phyloP scores from a whole-genome alignment of 306 rosid species.

The Rubus idaeus region DNA sequence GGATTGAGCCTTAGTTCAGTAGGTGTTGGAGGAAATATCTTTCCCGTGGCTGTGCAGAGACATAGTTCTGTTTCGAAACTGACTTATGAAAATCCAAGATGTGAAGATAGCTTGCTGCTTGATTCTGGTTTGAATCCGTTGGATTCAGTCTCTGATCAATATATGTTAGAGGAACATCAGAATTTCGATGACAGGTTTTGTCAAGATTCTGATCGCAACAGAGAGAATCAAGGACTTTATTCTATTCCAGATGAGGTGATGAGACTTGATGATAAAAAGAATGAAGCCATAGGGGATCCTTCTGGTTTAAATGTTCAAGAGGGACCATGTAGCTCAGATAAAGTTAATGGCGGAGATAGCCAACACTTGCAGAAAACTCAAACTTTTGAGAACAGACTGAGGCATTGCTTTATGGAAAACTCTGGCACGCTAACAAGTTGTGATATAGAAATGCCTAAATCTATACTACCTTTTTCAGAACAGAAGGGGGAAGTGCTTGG shows the following conservation, averaged over 20 bases:
- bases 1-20: slow-evolving; percentile 31
- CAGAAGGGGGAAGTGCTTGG: slow-evolving; percentile 33
- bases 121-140: slow-evolving; percentile 22
- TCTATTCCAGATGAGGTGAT: slow-evolving; percentile 16
- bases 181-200: slow-evolving; percentile 16
- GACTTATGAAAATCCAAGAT: slow-evolving; percentile 14
- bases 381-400: slow-evolving; percentile 33
- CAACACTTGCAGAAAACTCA: slow-evolving; percentile 29
- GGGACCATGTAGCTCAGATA: slow-evolving; percentile 30
- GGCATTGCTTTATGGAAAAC: slow-evolving; percentile 37
- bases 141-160: slow-evolving; percentile 31
- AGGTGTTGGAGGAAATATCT: slow-evolving; percentile 29
- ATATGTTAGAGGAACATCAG: slow-evolving; percentile 30
- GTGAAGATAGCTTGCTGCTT: slow-evolving; percentile 22
- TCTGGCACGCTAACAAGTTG: slow-evolving; percentile 19
- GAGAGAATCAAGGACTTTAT: slow-evolving; percentile 22
- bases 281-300: slow-evolving; percentile 29
- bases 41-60: slow-evolving; percentile 27
- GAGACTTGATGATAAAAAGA: slow-evolving; percentile 15
- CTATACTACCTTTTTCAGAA: slow-evolving; percentile 24
- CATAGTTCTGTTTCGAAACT: slow-evolving; percentile 32
- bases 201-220: slow-evolving; percentile 19
- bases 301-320: slow-evolving; percentile 37
- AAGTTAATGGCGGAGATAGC: slow-evolving; percentile 39
- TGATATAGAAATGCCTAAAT: slow-evolving; percentile 31